These are phyloP conservation scores for Aureobasidium subglaciale DNA, from an alignment of 2,329 filamentous ascomycete species.

Conservation along the genomic window DNA sequence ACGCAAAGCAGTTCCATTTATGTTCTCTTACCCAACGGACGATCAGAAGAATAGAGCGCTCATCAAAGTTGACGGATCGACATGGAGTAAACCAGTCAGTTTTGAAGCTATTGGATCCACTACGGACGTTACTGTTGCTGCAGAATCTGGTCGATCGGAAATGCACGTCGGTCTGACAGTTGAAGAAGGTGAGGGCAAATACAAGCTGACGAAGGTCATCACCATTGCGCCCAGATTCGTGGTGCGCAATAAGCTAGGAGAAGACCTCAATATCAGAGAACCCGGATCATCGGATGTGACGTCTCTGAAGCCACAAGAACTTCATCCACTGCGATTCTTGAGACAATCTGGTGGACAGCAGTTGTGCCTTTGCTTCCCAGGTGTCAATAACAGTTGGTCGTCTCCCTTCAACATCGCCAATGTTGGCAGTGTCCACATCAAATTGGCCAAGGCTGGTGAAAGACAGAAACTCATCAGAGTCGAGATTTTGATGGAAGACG, in stretches of 20 bases:
- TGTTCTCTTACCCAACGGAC: conserved; percentile 88
- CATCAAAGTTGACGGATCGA: conserved; percentile 79
- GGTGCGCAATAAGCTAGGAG: conserved; percentile 83
- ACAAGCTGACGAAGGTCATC: conserved; percentile 93
- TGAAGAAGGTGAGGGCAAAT: conserved; percentile 88
- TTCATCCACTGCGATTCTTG: conserved; percentile 84
- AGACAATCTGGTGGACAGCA: conserved; percentile 79
- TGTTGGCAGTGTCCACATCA: conserved; percentile 84
- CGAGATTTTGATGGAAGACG: conserved; percentile 85
- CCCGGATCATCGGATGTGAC: conserved; percentile 83
- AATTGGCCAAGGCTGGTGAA: conserved; percentile 83
- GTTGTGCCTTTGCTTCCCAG: conserved; percentile 84
- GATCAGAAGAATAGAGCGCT: conserved; percentile 87
- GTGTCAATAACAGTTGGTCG: conserved; percentile 94
- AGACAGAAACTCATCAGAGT: conserved; percentile 80
- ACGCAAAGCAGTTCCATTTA: conserved; percentile 77
- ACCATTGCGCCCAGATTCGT: conserved; percentile 90
- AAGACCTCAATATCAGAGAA: conserved; percentile 84
- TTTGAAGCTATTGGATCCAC: conserved; percentile 96
- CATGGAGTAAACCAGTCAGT: conserved; percentile 96
- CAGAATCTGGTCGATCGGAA: conserved; percentile 63
- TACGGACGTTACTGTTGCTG: conserved; percentile 77
- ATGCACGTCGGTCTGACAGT: conserved; percentile 88
- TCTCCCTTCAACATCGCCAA: conserved; percentile 97
- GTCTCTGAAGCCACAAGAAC: conserved; percentile 66